Evolutionary conservation across 768 basidiomycete genomes (phyloP), one percentile per base, ranked within the genome.

Genomic region (Gymnopilus dilepis): DNA sequence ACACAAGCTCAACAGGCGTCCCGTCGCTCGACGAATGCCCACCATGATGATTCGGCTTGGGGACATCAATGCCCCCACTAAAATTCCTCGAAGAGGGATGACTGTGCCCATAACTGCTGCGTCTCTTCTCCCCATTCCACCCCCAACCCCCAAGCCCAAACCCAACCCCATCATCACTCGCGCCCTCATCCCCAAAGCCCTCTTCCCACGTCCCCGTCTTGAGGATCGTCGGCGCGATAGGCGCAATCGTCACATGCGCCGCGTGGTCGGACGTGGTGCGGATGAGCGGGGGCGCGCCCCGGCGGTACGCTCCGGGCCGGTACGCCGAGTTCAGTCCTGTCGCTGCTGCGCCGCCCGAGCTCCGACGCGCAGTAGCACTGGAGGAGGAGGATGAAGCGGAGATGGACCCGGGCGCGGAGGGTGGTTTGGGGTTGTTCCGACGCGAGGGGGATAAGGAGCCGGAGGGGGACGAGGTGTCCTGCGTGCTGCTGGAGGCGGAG

Each of bases 161-260:
- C 31, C 74, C 68, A 50, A 68, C 59, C 58, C 70, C 67, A 61
- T 77, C 78, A 51, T 77, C 74, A 31, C 78, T 77, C 19, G 72
- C 79, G 7, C 77, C 77, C 42, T 82, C 80, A 56, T 83, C 81
- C 4, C 81, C 79, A 52, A 83, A 80, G 2, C 80, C 75, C 58
- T 83, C 81, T n/a, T 74, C 70, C 83, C 84, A 83, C 11, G 61
- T 76, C 1, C 82, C 79, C 17, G 92, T 92, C 79, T 99, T 99
- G 65, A 99, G 82, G 47, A 92, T 84, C 4, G 97, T 96, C 7
- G 86, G 85, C 30, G 83, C 80, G 60, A 84, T 84, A 12, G 77
- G 81, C 17, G 77, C 83, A 63, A 82, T 83, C 21, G 76, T 82
- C 43, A 83, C 81, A 64, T 78, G 73, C 17, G 45, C 51, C 17